Base-by-base conservation (phyloP, 352 stramenopile genomes). In the Pythium vanterpoolii region DNA sequence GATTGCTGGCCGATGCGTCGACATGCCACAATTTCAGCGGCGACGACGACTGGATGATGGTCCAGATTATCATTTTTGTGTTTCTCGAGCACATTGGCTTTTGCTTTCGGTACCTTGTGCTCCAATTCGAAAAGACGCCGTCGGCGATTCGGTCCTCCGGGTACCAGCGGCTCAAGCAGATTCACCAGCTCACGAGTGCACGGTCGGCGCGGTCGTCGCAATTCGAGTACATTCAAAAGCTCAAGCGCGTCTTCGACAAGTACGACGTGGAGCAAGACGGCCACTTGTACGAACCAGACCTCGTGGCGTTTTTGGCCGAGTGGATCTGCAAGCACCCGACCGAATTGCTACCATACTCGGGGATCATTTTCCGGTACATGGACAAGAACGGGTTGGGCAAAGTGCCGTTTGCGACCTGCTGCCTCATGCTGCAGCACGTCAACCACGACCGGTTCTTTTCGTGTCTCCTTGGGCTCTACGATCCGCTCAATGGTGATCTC, bases 401-500 rank as follows among this genome's bases (percentile, higher is more conserved):
- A 21, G 79, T 95, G 34, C 83, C 81, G 4, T 95, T 95, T 39
- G 77, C 86, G 31, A 93, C 86, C 21, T 92, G 82, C 57, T 95
- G 83, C 47, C 71, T 95, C 23, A 91, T 95, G 77, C 83, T 95
- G 44, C 83, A 93, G 61, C 86, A 95, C 52, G 86, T 93, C 42
- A 89, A 95, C 65, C 86, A 93, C 60, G 86, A 95, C 56, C 86
- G 86, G 3, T 95, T 95, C 66, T 91, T 95, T 62, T 93, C 83
- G 27, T 91, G 83, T 58, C 57, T 95, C 14, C 56, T 95, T 31
- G 86, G 86, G 2, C 68, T 95, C 14, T 95, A 95, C 69, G 86
- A 95, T 61, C 78, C 80, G 14, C 47, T 91, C 31, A 77, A 94
- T 48, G 85, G 84, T 36, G 53, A 72, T 14, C 70, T 87, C 23